Evolutionary conservation across 2,329 filamentous ascomycete species (phyloP).

Genomic region (Lachnum nothofagi): DNA sequence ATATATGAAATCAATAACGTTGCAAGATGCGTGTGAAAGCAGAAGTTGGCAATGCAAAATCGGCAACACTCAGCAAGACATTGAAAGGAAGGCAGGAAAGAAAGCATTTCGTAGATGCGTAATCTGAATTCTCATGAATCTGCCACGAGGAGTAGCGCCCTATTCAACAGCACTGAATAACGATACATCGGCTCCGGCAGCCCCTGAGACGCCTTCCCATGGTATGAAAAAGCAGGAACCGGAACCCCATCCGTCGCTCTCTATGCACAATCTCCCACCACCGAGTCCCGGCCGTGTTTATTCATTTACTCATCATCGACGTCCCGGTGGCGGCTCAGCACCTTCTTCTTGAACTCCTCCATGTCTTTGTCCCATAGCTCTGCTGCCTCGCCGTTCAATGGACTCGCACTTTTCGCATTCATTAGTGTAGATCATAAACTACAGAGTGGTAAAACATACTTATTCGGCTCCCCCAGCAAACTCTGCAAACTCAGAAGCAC

Average conservation of each 20-base stretch:
- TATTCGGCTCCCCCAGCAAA: conserved; percentile 93
- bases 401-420: conserved; percentile 64
- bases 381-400: conserved; percentile 91
- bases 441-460: conserved; percentile 55
- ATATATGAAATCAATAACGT: too few species aligned
- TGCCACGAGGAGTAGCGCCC: conserved; percentile 6
- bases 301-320: conserved; percentile 55
- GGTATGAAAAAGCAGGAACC: conserved; percentile 2
- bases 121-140: conserved; percentile 13
- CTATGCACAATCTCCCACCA: conserved; percentile 23
- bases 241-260: too few species aligned
- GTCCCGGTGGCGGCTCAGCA: conserved; percentile 57
- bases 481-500: conserved; percentile 92
- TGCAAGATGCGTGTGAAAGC: too few species aligned
- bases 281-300: neutral
- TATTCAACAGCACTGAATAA: conserved; percentile 12
- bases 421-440: conserved; percentile 11
- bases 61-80: too few species aligned
- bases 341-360: conserved; percentile 79
- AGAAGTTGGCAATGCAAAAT: too few species aligned
- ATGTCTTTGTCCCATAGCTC: conserved; percentile 90
- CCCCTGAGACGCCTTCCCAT: conserved; percentile 19
- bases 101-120: too few species aligned
- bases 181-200: conserved; percentile 15
- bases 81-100: too few species aligned